Evolutionary conservation across 805 yeast genomes (phyloP).

Genomic region (Ogataea nakhonphanomensis): DNA sequence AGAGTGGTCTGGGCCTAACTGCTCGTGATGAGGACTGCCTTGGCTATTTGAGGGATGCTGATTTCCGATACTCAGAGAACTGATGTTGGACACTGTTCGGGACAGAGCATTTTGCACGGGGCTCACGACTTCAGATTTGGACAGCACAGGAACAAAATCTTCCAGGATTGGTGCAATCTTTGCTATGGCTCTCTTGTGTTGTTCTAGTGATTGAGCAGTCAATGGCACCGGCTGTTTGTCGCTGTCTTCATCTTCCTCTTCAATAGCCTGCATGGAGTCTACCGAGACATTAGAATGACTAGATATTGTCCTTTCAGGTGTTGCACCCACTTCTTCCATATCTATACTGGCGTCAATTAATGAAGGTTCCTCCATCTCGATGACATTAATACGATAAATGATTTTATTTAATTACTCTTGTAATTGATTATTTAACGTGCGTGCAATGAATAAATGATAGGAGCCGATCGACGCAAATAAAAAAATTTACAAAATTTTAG

Average conservation of each 20-base stretch:
- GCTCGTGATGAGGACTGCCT: slow-evolving; percentile 8
- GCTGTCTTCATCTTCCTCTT: slow-evolving; percentile 22
- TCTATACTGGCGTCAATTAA: not conserved
- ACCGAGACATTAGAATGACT: slow-evolving; percentile 22
- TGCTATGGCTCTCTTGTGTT: slow-evolving; percentile 62
- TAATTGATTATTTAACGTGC: not conserved
- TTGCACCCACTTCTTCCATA: slow-evolving; percentile 1
- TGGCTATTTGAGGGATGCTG: slow-evolving; percentile 8
- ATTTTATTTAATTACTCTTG: not conserved
- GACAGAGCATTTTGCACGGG: slow-evolving; percentile 32
- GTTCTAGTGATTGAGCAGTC: slow-evolving; percentile 32
- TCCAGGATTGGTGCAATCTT: slow-evolving; percentile 71
- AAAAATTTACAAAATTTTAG: slow-evolving; percentile 4
- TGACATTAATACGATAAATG: not conserved
- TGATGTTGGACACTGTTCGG: slow-evolving; percentile 31
- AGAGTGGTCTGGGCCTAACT: not conserved
- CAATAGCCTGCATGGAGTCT: slow-evolving; percentile 17
- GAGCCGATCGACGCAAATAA: slow-evolving; percentile 9
- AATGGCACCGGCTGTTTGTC: slow-evolving; percentile 28
- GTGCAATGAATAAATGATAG: not conserved
- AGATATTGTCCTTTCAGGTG: slow-evolving; percentile 18
- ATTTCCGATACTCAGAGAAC: slow-evolving; percentile 29
- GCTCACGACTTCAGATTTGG: slow-evolving; percentile 37
- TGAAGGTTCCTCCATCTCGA: too few relatives aligned
- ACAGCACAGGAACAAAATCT: slow-evolving; percentile 71